Evolutionary conservation across 2,329 filamentous ascomycete species (phyloP), one percentile per base, ranked within the genome.

Genomic region (Sclerotinia subarctica): DNA sequence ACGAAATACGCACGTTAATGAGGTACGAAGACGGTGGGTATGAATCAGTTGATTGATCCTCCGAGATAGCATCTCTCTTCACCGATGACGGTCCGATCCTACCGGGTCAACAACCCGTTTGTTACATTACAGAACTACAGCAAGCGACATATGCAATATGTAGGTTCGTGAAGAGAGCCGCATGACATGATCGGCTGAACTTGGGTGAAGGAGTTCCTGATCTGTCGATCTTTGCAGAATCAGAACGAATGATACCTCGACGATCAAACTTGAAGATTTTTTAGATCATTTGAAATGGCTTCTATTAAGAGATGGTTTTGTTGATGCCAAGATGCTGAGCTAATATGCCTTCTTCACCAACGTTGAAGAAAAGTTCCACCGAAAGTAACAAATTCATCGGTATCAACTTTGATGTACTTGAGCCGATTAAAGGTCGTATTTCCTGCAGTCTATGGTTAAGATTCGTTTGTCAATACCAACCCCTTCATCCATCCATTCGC

Each of bases 11-110:
- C 60, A 66, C 21, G 44, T 32, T 29, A 17, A 26, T 49, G 63
- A 49, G n/a, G 35, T 53, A 64, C 58, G 44, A 64, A 64, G 60
- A 64, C 32, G 49, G 38, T 44, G n/a, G 21, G 46, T 63, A 63
- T 53, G n/a, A 38, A 64, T 64, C 46, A 64, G 32, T 42, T 21
- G 29, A 42, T 53, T 29, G 32, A 42, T 53, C 17, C 29, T 17
- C 47, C 47, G 60, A 64, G 47, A 64, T 60, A 35, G 26, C 26
- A 24, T 35, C n/a, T 21, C 24, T 53, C 47, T 63, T 29, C 60
- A 60, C 15, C 57, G 66, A 64, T 42, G 47, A 64, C 57, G 57
- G 66, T 26, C 58, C 57, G 66, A 67, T 67, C 26, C n/a, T n/a
- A 29, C 44, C 54, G 21, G 54, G 19, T 51, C 15, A 58, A 21